Evolutionary conservation across 345 rosid species (phyloP), one percentile per base, ranked within the genome.

Genomic region (Eutrema japonicum): DNA sequence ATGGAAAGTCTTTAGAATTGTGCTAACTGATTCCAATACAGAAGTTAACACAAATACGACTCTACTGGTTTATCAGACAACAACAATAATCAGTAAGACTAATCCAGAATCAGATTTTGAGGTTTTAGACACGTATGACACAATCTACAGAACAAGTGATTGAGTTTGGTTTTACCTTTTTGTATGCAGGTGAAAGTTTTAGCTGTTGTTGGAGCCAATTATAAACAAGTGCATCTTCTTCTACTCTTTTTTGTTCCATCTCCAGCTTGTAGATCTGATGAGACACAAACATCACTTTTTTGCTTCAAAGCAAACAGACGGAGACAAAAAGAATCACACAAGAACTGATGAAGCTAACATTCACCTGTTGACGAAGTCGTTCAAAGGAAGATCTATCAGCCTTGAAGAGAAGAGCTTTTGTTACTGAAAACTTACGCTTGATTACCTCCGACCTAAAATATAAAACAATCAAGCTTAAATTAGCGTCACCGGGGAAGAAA

Each of bases 141-240:
- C 45, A 40, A 37, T 46, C 42, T 37, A 37, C 10, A 10, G 5
- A 58, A 6, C 36, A 43, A 45, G 65, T 16, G 45, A 27, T 0
- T 2, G 63, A 57, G 78, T 65, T 41, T 67, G 69, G 18, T 13
- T 41, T 13, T 80, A 93, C 98, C 91, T 87, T 90, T 70, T 87
- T 86, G 83, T 90, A 93, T n/a, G 91, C 96, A 7, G 98, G 96
- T 43, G 96, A 93, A 70, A 84, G 85, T 75, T 87, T 89, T 61
- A 93, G 93, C 75, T 89, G 98, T 63, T 86, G 89, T 43, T 93
- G 98, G 51, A 93, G 96, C 96, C 96, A 93, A 61, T 93, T 90
- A 77, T 90, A 93, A 40, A 93, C 96, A 85, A 80, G 84, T 27
- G 95, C 83, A 80, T 93, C 98, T 79, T 88, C 90, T 74, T 90